Evolutionary conservation across 2,329 filamentous ascomycete genomes (phyloP), one percentile per base, ranked within the genome.

Genomic region (Aspergillus phoenicis): DNA sequence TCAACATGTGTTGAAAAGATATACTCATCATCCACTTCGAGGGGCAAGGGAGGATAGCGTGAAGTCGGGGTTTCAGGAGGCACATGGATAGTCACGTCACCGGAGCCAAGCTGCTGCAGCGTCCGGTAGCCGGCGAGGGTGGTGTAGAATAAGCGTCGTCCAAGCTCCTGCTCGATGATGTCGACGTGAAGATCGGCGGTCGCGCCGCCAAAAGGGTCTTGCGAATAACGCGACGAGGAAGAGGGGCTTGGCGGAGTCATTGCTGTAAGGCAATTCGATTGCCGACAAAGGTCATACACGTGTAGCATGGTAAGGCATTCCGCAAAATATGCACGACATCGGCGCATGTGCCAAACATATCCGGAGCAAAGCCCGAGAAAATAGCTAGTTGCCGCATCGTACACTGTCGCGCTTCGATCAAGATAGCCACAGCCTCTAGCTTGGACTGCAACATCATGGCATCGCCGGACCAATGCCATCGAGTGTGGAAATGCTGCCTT

Each of bases 21-120:
- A 70, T 87, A 93, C 60, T 89, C 87, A 74, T 97, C 93, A 67
- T 97, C 93, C 1, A 96, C 87, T 69, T 96, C 92, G 20, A 89
- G 80, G 0, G 93, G 93, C 11, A 93, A 82, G 7, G 91, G 89
- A 3, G 93, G 93, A 66, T 95, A 92, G 4, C 87, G 89, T 47
- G 91, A 86, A 26, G 84, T 87, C 0, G 87, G 86, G 0, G 91
- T 96, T 1, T 89, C 87, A 3, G 91, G 91, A 8, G 90, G 87
- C 54, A 96, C 87, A 38, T 90, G 84, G 39, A 93, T 80, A 68
- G 93, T 91, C 38, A 86, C 85, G 63, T 90, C 88, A 0, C 85
- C 85, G 15, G 86, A 85, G 36, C 91, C 91, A 17, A 95, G 79
- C 71, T 96, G 92, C 58, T 90, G 85, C 74, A 96, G 86, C 0